These are phyloP conservation scores for Candida nitratophila DNA, from an alignment of 805 yeast species.

Conservation along the genomic window DNA sequence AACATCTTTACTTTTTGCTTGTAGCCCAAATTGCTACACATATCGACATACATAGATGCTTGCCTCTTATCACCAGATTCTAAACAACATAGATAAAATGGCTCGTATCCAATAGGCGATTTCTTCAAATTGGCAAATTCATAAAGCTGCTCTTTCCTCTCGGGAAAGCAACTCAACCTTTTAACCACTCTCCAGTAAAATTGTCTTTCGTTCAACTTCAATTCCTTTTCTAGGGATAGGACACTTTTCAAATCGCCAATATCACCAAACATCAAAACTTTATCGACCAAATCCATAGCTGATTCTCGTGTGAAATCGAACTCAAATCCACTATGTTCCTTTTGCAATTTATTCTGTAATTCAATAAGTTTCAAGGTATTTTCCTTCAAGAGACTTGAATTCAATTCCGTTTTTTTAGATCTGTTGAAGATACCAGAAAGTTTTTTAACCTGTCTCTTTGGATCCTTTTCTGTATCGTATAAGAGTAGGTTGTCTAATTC, in stretches of 20 bases:
- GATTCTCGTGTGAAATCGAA: conserved; percentile 17
- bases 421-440: conserved; percentile 25
- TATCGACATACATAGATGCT: conserved; percentile 52
- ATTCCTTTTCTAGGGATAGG: conserved; percentile 38
- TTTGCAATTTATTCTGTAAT: conserved; percentile 33
- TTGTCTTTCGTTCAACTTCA: conserved; percentile 51
- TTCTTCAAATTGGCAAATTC: conserved; percentile 44
- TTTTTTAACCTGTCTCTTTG: conserved; percentile 20
- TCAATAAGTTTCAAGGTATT: conserved; percentile 33
- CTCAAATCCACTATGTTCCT: background rate
- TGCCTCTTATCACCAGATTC: conserved; percentile 49
- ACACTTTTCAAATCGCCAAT: conserved; percentile 47
- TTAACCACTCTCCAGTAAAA: conserved; percentile 48
- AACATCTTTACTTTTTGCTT: conserved; percentile 44
- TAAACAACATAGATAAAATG: conserved; percentile 50
- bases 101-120: conserved; percentile 67
- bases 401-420: conserved; percentile 25
- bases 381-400: conserved; percentile 34
- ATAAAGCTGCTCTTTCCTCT: conserved; percentile 46
- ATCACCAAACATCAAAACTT: conserved; percentile 36
- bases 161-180: conserved; percentile 36
- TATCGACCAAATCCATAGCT: conserved; percentile 39
- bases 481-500: conserved; percentile 21
- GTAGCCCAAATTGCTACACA: conserved; percentile 39
- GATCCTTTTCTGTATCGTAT: background rate